Conservation (phyloP, 2,329 filamentous ascomycete species). For the Alternaria sp. region DNA sequence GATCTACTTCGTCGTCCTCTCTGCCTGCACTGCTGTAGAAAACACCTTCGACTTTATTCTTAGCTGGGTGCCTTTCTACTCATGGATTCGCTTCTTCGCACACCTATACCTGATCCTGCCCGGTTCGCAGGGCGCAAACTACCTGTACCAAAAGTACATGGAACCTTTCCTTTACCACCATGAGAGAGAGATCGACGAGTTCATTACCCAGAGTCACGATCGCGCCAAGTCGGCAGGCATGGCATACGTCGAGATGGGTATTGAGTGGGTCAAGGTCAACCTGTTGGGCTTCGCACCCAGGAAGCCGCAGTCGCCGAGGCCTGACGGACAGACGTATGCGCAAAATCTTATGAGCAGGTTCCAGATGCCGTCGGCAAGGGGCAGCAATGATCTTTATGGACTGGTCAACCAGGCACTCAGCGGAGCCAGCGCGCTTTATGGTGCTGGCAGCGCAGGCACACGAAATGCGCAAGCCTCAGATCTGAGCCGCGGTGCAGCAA, state of each 20-base stretch:
- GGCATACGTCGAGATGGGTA: slow-evolving; percentile 58
- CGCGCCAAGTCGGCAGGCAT: slow-evolving; percentile 79
- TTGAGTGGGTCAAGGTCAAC: slow-evolving; percentile 72
- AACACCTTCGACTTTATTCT: slow-evolving; percentile 89
- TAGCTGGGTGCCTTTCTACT: slow-evolving; percentile 91
- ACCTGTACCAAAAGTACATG: slow-evolving; percentile 84
- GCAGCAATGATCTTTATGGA: slow-evolving; percentile 76
- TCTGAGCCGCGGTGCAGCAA: slow-evolving; percentile 63
- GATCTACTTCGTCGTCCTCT: slow-evolving; percentile 98
- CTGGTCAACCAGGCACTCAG: slow-evolving; percentile 78
- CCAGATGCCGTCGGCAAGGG: slow-evolving; percentile 76
- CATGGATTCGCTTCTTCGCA: slow-evolving; percentile 85
- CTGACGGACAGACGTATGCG: slow-evolving; percentile 69
- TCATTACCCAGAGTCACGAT: slow-evolving; percentile 84
- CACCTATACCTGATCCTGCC: slow-evolving; percentile 96
- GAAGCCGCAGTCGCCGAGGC: slow-evolving; percentile 54
- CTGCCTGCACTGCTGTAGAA: slow-evolving; percentile 81
- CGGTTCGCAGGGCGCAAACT: slow-evolving; percentile 90
- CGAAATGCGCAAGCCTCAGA: slow-evolving; percentile 58
- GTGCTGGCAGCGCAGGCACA: slow-evolving; percentile 37
- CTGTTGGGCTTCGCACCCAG: slow-evolving; percentile 77
- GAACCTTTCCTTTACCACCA: slow-evolving; percentile 89
- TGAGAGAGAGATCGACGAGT: slow-evolving; percentile 86
- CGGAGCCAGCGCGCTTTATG: slow-evolving; percentile 63
- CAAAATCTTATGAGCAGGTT: slow-evolving; percentile 86